A percentile compares a stretch with the other conserved stretches of the same genome.
phyloP scores from a whole-genome alignment of 306 rosid genomes.

The Pueraria montana region DNA sequence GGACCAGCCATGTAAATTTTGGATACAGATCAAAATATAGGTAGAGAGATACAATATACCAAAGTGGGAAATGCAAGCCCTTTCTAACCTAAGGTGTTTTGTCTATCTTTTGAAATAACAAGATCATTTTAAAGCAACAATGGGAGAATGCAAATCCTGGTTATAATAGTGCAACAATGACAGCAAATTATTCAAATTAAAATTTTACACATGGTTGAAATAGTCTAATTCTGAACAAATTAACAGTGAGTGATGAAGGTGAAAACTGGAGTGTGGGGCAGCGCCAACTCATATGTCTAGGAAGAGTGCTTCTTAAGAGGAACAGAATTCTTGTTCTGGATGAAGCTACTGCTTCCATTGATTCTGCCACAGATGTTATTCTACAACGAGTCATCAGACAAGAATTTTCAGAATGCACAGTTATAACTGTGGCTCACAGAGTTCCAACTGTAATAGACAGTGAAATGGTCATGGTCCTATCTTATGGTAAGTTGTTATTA shows the following conservation, averaged over 20 bases:
- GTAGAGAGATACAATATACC: not conserved
- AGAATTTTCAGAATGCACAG: constrained; percentile 72
- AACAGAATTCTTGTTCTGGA: constrained; percentile 77
- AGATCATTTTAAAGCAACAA: not conserved
- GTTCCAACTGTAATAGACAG: constrained; percentile 79
- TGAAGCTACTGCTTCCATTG: constrained; percentile 84
- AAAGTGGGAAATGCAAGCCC: not conserved
- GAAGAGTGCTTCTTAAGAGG: constrained; percentile 72
- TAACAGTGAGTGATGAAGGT: constrained; percentile 75
- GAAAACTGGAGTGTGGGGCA: constrained; percentile 83
- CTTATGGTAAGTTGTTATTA: constrained; percentile 57
- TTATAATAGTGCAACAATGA: not conserved
- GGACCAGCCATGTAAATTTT: not conserved
- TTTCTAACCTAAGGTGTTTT: not conserved
- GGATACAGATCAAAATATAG: not conserved
- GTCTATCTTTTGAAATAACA: not conserved
- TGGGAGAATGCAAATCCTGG: not conserved
- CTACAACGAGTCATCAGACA: constrained; percentile 64
- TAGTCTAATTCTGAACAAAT: not conserved
- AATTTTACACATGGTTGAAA: too few relatives aligned
- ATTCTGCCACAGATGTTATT: constrained; percentile 70
- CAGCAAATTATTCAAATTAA: not conserved
- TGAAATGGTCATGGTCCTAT: constrained; percentile 82
- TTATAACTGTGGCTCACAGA: constrained; percentile 73
- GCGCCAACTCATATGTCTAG: constrained; percentile 75